Base-by-base conservation (phyloP, 2,329 filamentous ascomycete genomes). In the Hypoxylon sp. region DNA sequence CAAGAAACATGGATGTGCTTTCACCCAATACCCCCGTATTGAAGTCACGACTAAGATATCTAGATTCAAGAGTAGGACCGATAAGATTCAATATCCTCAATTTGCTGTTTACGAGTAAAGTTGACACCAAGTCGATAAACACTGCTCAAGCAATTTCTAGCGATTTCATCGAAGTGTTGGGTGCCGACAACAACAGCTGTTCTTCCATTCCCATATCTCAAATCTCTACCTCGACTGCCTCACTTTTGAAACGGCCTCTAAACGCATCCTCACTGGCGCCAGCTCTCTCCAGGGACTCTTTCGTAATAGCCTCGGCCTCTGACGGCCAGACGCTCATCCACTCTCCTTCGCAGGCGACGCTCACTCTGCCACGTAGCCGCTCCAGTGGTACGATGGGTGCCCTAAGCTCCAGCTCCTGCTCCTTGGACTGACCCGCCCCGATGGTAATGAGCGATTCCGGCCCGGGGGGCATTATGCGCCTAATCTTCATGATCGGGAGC, bases 391-490 rank as follows among this genome's bases (percentile, higher is more conserved):
- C 75, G 2, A 80, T 69, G 2, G 77, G 76, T 21, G 78, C 80
- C 35, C 75, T 77, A n/a, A 85, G 73, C 19, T 79, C 73, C 8
- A 83, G 63, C 51, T 80, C 78, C 29, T 77, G 76, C 64, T 76
- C 74, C 17, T 69, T 70, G 29, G 75, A 80, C 67, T 77, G 75
- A 0, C 82, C 81, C 6, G 82, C 75, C 27, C 71, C 76, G 39
- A 85, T 77, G 32, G 79, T 80, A 66, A 84, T 69, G 31, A 83
- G 75, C 2, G 76, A 76, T 2, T 83, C 80, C 11, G 71, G 73
- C 3, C 68, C 72, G 0, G 82, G 82, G 3, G 83, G 83, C 81
- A 82, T 81, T 47, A 79, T 70, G 11, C 83, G 76, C 35, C 79
- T 77, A 48, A 83, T 71, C 60, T 81, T 75, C 54, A 84, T 73